Conservation (phyloP, 768 basidiomycete species). For the Strobilomyces dryophilus region DNA sequence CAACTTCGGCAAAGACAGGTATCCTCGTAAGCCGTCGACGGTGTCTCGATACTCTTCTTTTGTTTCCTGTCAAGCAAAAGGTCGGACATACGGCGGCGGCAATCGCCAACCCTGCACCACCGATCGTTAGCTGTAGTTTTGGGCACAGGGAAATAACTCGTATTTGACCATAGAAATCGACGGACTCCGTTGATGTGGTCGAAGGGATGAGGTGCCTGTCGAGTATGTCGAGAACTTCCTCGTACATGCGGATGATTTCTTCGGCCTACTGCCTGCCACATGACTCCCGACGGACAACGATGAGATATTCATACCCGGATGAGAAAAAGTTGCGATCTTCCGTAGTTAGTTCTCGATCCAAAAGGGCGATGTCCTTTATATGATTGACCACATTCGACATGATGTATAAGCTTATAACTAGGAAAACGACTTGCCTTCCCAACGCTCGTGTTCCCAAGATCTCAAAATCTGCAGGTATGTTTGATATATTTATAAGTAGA, state of each 20-base stretch:
- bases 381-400: no score
- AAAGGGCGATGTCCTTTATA: no score
- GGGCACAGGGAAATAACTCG: background rate
- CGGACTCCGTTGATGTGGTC: background rate
- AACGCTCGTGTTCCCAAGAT: background rate
- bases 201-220: background rate
- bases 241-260: background rate
- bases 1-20: conserved; percentile 27
- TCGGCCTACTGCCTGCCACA: background rate
- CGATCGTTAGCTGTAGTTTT: background rate
- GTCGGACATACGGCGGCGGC: background rate
- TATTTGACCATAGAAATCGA: background rate
- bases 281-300: background rate
- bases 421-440: no score
- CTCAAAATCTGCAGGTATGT: background rate
- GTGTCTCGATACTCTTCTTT: no score
- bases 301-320: background rate
- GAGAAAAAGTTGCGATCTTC: background rate
- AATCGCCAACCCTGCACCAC: background rate
- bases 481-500: background rate
- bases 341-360: no score
- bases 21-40: background rate
- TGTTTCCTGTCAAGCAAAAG: no score
- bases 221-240: no score
- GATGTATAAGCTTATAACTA: no score